Conservation (phyloP, 1,284 basidiomycete species). For the Ceratobasidium sp. region DNA sequence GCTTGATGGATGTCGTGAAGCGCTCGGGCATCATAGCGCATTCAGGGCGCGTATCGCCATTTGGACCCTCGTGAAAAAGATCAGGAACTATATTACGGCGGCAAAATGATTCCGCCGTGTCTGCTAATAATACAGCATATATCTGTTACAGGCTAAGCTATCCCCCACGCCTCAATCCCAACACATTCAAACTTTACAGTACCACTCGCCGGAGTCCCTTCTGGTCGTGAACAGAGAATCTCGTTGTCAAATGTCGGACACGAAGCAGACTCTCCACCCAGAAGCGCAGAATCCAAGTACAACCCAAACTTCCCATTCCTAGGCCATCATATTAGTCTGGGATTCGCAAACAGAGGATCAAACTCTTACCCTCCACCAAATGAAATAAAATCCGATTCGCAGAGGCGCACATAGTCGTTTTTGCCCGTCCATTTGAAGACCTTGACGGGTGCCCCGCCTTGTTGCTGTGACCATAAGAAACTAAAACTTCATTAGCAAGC, state of each 20-base stretch:
- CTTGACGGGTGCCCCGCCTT: conserved; percentile 60
- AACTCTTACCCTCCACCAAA: conserved; percentile 88
- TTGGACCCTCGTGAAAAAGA: conserved; percentile 2
- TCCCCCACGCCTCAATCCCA: conserved; percentile 85
- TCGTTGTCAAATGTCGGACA: conserved; percentile 93
- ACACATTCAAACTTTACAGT: conserved; percentile 83
- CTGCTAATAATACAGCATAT: conserved; percentile 33
- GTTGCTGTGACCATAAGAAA: conserved; percentile 76
- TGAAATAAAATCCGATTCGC: conserved; percentile 82
- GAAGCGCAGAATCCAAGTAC: conserved; percentile 87
- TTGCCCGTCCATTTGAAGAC: conserved; percentile 90
- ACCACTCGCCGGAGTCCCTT: conserved; percentile 63
- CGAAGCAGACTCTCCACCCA: conserved; percentile 84
- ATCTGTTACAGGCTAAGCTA: conserved; percentile 57
- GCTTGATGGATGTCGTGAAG: conserved; percentile 27
- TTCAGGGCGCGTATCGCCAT: conserved; percentile 11
- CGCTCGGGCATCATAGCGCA: not conserved
- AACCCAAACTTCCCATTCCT: conserved; percentile 91
- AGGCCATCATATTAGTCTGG: conserved; percentile 24
- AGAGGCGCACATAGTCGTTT: conserved; percentile 92
- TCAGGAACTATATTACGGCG: conserved; percentile 7
- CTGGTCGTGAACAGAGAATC: conserved; percentile 69
- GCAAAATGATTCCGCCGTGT: not conserved
- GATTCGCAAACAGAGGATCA: not conserved
- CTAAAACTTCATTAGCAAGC: conserved; percentile 82